Base-by-base conservation (phyloP, 2,329 filamentous ascomycete species). In the Verticillium nubilum region DNA sequence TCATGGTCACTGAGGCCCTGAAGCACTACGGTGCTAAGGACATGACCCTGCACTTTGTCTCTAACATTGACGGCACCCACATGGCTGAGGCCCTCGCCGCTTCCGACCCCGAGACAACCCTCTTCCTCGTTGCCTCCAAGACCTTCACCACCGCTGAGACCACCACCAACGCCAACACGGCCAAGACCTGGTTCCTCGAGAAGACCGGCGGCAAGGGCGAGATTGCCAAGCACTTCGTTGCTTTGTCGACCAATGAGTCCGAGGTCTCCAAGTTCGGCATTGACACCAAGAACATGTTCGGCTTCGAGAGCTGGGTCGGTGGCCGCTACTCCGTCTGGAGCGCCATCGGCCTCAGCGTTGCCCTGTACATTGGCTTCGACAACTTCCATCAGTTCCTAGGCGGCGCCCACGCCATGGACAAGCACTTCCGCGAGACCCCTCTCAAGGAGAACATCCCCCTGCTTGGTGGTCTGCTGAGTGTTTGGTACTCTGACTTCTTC, bases 401-500 rank as follows among this genome's bases (percentile, higher is more conserved):
- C 64, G 95, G 95, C 75, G 95, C 92, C 58, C 90, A 99, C 73
- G 92, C 91, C 72, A 97, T 99, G 93, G 95, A 99, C 82, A 92
- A 92, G 81, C 95, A 99, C 83, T 99, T 99, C 87, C 87, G 87
- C 69, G 87, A 91, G 72, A 87, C 95, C 25, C 93, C 95, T 7
- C 81, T 98, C 28, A 90, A 93, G 79, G 81, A 98, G 79, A 99
- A 99, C 80, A 98, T 99, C 67, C 95, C 95, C 60, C 84, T 92
- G 57, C 83, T 99, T 66, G 95, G 89, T 72, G 95, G 94, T 76
- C 86, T 99, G 29, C 78, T 99, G 72, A 97, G 92, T 69, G 93
- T 99, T 60, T 99, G 93, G 92, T 99, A 99, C 82, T 96, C 92
- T 63, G 91, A 99, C 82, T 98, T 98, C 80, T 99, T 96, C 78